Percentiles rank a stretch among this genome's conserved stretches.
Evolutionary conservation across 768 basidiomycete species (phyloP).

Genomic region (Terana coerulea): DNA sequence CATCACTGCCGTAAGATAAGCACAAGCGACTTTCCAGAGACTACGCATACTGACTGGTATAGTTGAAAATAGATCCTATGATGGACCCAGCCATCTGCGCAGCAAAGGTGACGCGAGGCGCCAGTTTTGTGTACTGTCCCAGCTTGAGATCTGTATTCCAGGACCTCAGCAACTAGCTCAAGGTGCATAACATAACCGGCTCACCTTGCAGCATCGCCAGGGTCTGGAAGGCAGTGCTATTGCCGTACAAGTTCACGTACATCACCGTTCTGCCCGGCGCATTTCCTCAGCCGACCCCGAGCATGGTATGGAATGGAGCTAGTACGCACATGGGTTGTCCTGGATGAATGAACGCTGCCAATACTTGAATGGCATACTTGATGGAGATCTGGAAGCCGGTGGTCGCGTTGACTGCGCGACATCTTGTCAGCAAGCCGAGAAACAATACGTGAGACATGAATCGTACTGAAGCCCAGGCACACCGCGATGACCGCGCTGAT

Average conservation of each 20-base stretch:
- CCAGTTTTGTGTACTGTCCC: slow-evolving; percentile 53
- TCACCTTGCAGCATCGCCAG: slow-evolving; percentile 47
- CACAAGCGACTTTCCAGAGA: not conserved
- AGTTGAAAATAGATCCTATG: slow-evolving; percentile 49
- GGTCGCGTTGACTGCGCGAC: slow-evolving; percentile 33
- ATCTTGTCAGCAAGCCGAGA: slow-evolving; percentile 4
- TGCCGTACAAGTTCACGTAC: slow-evolving; percentile 54
- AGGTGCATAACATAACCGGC: not conserved
- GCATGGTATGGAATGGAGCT: not conserved
- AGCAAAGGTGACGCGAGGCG: slow-evolving; percentile 45
- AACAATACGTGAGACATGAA: not conserved
- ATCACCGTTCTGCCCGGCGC: slow-evolving; percentile 37
- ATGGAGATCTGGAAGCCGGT: slow-evolving; percentile 44
- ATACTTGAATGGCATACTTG: slow-evolving; percentile 46
- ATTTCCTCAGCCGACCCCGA: slow-evolving; percentile 2
- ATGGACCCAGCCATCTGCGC: slow-evolving; percentile 49
- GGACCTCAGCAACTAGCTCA: not conserved
- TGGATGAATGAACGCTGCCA: slow-evolving; percentile 47
- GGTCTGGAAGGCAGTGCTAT: slow-evolving; percentile 50
- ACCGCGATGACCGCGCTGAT: slow-evolving; percentile 36
- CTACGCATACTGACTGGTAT: slow-evolving; percentile 34
- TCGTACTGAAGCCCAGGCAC: slow-evolving; percentile 35
- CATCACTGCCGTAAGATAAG: slow-evolving; percentile 38
- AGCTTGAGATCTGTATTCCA: slow-evolving; percentile 39
- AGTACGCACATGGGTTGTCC: slow-evolving; percentile 42